phyloP scores from a whole-genome alignment of 2,329 filamentous ascomycete species.

The Talaromyces sp. region DNA sequence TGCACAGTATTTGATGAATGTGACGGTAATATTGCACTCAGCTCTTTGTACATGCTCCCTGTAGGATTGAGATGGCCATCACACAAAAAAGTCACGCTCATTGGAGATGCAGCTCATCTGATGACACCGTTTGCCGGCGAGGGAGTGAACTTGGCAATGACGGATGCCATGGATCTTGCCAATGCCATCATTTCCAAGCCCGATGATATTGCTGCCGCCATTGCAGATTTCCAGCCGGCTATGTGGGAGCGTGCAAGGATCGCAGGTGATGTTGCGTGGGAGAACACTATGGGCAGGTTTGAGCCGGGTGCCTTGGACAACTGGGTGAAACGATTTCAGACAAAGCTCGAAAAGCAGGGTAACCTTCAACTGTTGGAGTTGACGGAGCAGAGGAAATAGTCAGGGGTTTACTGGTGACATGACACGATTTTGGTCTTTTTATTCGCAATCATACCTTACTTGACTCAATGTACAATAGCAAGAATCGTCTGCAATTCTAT shows the following conservation, averaged over 20 bases:
- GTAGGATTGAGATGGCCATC: constrained; percentile 25
- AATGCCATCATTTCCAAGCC: constrained; percentile 16
- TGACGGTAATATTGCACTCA: constrained; percentile 16
- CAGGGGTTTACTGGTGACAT: neutral
- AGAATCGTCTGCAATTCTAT: neutral
- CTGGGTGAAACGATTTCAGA: neutral
- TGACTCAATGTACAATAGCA: neutral
- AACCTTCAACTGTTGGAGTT: constrained; percentile 5
- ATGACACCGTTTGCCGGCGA: constrained; percentile 30
- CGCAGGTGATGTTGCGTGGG: neutral
- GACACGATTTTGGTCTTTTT: neutral
- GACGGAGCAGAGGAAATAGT: neutral
- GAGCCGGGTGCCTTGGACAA: constrained; percentile 11
- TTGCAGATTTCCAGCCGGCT: constrained; percentile 1
- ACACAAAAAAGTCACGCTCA: constrained; percentile 24
- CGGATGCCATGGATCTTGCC: constrained; percentile 18
- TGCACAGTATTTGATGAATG: constrained; percentile 21
- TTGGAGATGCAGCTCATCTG: constrained; percentile 29
- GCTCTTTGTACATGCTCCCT: constrained; percentile 26
- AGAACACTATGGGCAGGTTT: constrained; percentile 6
- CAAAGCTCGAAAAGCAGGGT: constrained; percentile 4
- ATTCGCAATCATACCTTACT: neutral
- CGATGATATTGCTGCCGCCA: constrained; percentile 14
- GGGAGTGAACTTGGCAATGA: constrained; percentile 24
- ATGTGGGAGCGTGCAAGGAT: constrained; percentile 13